Percentiles rank a stretch among this genome's conserved stretches.
Conservation (phyloP, 495 filamentous ascomycete genomes). For the Hypomontagnella submonticulosa region DNA sequence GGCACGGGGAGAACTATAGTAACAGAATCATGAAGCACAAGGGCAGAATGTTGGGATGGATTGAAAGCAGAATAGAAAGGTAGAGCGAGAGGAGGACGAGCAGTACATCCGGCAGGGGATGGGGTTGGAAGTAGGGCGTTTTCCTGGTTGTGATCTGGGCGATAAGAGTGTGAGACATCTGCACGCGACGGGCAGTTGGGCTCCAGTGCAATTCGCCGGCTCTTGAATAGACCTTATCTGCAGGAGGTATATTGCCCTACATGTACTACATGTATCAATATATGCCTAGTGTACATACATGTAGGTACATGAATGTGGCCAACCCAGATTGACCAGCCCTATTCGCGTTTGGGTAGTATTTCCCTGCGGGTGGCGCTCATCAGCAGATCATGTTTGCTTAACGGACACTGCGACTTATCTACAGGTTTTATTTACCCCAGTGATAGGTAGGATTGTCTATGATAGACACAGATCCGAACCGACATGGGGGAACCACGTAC, state of each 20-base stretch:
- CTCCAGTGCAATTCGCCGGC: constrained; percentile 12
- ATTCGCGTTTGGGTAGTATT: constrained; percentile 10
- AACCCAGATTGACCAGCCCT: constrained; percentile 8
- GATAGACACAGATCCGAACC: constrained; percentile 6
- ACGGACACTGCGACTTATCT: background rate
- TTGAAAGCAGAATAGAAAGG: background rate
- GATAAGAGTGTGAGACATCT: constrained; percentile 33
- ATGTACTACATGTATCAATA: no score
- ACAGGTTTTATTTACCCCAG: no score
- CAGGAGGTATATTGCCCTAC: constrained; percentile 5
- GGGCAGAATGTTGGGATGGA: background rate
- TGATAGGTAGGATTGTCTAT: constrained; percentile 1
- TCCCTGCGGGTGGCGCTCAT: constrained; percentile 27
- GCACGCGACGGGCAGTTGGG: constrained; percentile 7
- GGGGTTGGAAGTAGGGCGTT: background rate
- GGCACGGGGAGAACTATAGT: background rate
- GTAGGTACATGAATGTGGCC: constrained; percentile 1
- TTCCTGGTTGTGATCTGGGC: constrained; percentile 10
- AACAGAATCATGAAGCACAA: background rate
- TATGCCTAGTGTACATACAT: no score
- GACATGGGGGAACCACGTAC: constrained; percentile 12
- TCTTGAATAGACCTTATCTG: constrained; percentile 29
- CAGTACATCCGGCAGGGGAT: background rate
- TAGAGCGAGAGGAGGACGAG: constrained; percentile 7
- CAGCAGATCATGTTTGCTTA: constrained; percentile 26